Evolutionary conservation across 202 grass and related monocot species (phyloP), one percentile per base, ranked within the genome.

Genomic region (Panicum virgatum): DNA sequence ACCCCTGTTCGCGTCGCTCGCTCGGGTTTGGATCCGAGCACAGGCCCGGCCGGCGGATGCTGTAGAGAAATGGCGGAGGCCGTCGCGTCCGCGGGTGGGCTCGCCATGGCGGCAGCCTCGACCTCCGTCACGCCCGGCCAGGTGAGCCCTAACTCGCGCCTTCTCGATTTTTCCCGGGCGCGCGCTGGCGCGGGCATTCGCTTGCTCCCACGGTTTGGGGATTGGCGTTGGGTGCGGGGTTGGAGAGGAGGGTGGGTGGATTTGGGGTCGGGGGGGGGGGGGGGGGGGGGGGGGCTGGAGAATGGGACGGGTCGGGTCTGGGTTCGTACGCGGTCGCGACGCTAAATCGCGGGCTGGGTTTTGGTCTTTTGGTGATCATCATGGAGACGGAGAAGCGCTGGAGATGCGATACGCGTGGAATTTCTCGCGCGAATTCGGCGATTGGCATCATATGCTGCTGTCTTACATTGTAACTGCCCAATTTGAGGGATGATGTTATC

Each of bases 51-150:
- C 73, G 71, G 67, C 69, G 79, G 83, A 90, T 83, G 88, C 83
- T 68, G 74, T 80, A 90, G 88, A 90, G 79, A 39, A 75, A 83
- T 90, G 88, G 83, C 50, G 65, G 83, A 90, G 84, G 62, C 62
- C 75, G 52, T 86, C 69, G 62, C 79, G 75, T 75, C 83, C 42
- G 62, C 52, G 10, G 75, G 88, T 16, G 62, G 61, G 43, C 53
- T 83, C 62, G 46, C 65, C 74, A 77, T 80, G 88, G 88, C 66
- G 71, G 62, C 56, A 59, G 56, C 71, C 66, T 83, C 94, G 27
- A 69, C 74, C 56, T 48, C 91, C 52, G 73, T 87, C 76, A 74
- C 94, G 59, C 84, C 94, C 32, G 88, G 94, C 69, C 94, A 93
- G 91, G 94, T 97, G 75, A 82, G 80, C 81, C 86, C 71, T 84